These are phyloP conservation scores for Meira nashicola DNA, from an alignment of 1,284 basidiomycete species.

Conservation along the genomic window DNA sequence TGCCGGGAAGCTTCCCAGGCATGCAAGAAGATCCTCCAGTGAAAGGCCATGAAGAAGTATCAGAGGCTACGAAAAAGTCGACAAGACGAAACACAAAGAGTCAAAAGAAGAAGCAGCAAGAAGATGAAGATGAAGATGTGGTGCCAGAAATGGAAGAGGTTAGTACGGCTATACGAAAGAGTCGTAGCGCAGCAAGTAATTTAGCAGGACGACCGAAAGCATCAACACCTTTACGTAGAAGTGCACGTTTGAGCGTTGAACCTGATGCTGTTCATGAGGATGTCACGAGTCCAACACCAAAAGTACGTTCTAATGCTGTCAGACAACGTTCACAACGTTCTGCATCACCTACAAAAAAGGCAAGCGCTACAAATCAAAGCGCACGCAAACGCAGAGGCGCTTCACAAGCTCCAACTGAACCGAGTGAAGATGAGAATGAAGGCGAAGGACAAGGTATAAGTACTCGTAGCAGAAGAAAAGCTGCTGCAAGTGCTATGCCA, in stretches of 20 bases:
- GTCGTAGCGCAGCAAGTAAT: not conserved
- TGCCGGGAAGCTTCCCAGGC: slow-evolving; percentile 1
- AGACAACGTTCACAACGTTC: too few relatives aligned
- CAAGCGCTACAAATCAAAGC: too few relatives aligned
- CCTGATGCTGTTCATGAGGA: not conserved
- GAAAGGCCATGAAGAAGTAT: not conserved
- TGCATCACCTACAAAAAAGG: too few relatives aligned
- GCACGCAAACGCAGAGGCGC: too few relatives aligned
- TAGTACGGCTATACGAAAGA: not conserved
- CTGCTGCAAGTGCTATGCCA: too few relatives aligned
- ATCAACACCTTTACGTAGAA: not conserved
- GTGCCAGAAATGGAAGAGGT: not conserved
- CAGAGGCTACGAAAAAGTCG: not conserved
- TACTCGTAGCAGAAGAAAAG: too few relatives aligned
- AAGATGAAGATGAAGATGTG: not conserved
- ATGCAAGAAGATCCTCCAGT: not conserved
- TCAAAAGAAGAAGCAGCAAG: not conserved
- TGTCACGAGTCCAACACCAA: not conserved
- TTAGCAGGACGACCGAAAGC: not conserved
- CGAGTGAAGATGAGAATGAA: too few relatives aligned
- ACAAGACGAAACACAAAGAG: not conserved
- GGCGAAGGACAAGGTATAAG: too few relatives aligned
- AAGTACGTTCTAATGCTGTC: too few relatives aligned
- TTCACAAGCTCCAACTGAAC: too few relatives aligned
- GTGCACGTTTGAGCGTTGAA: slow-evolving; percentile 1